Percentiles rank a stretch among this genome's conserved stretches.
Evolutionary conservation across 768 basidiomycete species (phyloP).

Genomic region (Suillus brevipes): DNA sequence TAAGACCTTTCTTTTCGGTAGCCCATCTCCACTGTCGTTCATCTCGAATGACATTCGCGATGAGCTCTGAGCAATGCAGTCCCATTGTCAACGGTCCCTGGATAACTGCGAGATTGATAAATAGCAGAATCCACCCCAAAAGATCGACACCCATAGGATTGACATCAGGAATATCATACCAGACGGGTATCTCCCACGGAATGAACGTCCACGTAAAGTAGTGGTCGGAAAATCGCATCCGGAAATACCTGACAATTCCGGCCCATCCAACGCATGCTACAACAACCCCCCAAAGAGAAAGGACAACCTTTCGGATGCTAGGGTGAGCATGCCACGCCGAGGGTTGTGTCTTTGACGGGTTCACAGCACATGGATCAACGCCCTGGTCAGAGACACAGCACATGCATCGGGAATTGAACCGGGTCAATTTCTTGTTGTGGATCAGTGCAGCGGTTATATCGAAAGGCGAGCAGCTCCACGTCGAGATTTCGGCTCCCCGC

Average conservation of each 20-base stretch:
- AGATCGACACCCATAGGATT: constrained; percentile 18
- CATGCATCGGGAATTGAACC: constrained; percentile 27
- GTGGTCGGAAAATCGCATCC: too few species aligned
- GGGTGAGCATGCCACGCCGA: constrained; percentile 23
- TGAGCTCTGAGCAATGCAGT: constrained; percentile 30
- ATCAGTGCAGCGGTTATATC: too few species aligned
- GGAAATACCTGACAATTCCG: constrained; percentile 5
- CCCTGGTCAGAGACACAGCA: constrained; percentile 16
- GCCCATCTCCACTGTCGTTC: constrained; percentile 14
- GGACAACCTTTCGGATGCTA: constrained; percentile 19
- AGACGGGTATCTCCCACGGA: constrained; percentile 5
- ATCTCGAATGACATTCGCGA: constrained; percentile 8
- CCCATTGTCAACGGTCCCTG: constrained; percentile 31
- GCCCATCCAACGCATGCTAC: constrained; percentile 18
- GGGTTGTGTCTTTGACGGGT: constrained; percentile 19
- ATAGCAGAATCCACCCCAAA: constrained; percentile 27
- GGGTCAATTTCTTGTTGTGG: constrained; percentile 17
- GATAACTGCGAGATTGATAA: constrained; percentile 24
- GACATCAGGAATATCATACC: constrained; percentile 21
- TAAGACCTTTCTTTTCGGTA: constrained; percentile 16
- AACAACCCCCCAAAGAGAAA: constrained; percentile 6
- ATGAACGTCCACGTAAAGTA: too few species aligned
- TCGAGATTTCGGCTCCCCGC: too few species aligned
- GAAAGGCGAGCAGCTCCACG: too few species aligned
- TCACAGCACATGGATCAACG: constrained; percentile 9